phyloP scores from a whole-genome alignment of 495 filamentous ascomycete genomes.

The Xylaria acuta region DNA sequence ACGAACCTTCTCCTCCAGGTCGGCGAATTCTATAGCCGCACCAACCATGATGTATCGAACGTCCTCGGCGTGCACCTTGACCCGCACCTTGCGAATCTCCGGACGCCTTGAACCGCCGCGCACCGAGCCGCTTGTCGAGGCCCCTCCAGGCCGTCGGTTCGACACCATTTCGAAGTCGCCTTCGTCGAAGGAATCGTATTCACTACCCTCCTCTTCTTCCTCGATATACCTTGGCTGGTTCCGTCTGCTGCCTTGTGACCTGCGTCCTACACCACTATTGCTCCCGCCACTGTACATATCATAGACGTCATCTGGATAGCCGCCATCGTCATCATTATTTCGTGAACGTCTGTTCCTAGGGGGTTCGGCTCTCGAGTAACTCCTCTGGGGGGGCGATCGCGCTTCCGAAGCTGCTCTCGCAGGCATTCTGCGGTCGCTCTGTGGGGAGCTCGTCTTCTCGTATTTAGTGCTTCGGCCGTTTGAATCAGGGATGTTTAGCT shows the following conservation, averaged over 20 bases:
- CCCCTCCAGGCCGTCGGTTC: constrained; percentile 45
- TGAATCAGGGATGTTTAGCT: constrained; percentile 60
- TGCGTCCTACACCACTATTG: constrained; percentile 39
- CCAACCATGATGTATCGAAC: constrained; percentile 93
- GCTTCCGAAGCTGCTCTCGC: constrained; percentile 46
- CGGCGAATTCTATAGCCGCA: constrained; percentile 71
- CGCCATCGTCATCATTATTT: constrained; percentile 63
- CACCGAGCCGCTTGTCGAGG: constrained; percentile 48
- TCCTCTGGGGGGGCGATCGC: constrained; percentile 56
- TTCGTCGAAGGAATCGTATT: constrained; percentile 71
- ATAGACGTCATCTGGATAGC: constrained; percentile 70
- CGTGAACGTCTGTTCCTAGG: constrained; percentile 39
- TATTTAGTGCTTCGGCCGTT: constrained; percentile 52
- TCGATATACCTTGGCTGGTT: constrained; percentile 69
- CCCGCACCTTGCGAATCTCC: constrained; percentile 68
- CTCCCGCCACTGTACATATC: constrained; percentile 66
- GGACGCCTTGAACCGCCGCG: constrained; percentile 55
- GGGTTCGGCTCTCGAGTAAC: constrained; percentile 54
- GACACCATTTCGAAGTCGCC: constrained; percentile 85
- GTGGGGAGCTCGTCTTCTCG: constrained; percentile 53
- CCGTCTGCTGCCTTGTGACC: constrained; percentile 46
- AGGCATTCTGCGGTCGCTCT: constrained; percentile 48
- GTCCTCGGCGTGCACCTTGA: constrained; percentile 91
- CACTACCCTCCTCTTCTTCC: constrained; percentile 73
- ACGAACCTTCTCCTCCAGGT: constrained; percentile 76